These are phyloP conservation scores for Coemansia sp. DNA, from an alignment of 192 early-diverging fungal species.

Conservation along the genomic window DNA sequence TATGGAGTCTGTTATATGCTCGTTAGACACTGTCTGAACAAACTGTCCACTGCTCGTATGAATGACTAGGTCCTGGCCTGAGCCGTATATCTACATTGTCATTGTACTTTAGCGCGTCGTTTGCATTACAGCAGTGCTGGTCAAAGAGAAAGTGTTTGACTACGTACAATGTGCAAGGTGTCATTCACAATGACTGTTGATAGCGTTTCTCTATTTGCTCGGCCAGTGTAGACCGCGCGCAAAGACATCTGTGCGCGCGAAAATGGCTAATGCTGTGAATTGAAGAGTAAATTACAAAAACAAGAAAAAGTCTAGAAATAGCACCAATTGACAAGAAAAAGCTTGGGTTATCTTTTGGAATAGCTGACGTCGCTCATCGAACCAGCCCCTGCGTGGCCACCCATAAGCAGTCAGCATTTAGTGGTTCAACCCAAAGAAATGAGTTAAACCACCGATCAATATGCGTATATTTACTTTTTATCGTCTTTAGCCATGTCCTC, in stretches of 20 bases:
- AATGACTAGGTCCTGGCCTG: constrained; percentile 44
- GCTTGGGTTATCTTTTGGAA: not conserved
- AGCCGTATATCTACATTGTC: constrained; percentile 38
- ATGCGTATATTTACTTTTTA: not conserved
- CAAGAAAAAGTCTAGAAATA: not conserved
- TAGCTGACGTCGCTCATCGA: not conserved
- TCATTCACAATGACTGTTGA: not conserved
- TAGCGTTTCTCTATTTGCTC: constrained; percentile 47
- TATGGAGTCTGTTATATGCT: constrained; percentile 15
- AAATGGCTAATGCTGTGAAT: not conserved
- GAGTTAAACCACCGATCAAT: not conserved
- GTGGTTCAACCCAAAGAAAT: not conserved
- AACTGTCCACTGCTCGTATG: constrained; percentile 17
- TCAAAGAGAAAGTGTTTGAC: not conserved
- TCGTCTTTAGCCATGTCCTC: not conserved
- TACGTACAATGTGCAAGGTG: constrained; percentile 46
- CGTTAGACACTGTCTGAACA: constrained; percentile 35
- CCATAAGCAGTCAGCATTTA: not conserved
- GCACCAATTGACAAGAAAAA: not conserved
- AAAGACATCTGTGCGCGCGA: constrained; percentile 28
- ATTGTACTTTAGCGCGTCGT: not conserved
- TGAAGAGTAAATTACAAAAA: not conserved
- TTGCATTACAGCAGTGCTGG: not conserved
- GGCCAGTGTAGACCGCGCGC: constrained; percentile 42
- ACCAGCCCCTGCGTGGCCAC: not conserved